Conservation (phyloP, 805 yeast species). For the Starmerella floricola region DNA sequence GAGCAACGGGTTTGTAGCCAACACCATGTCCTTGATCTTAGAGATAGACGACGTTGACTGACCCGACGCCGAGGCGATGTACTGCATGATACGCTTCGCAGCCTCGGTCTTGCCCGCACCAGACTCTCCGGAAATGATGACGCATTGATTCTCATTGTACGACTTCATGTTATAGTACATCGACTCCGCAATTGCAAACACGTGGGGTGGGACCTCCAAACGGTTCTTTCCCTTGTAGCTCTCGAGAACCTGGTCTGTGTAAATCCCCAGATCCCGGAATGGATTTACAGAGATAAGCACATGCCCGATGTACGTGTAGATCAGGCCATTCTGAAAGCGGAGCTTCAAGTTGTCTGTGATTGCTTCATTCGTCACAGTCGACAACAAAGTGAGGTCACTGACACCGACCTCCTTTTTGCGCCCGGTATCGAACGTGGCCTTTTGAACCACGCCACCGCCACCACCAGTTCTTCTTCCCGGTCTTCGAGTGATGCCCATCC, state of each 20-base stretch:
- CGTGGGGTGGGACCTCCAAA: conserved; percentile 95
- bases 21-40: conserved; percentile 88
- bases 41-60: conserved; percentile 54
- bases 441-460: conserved; percentile 53
- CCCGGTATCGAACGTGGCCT: conserved; percentile 77
- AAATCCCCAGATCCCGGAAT: conserved; percentile 89
- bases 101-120: conserved; percentile 99
- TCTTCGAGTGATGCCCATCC: conserved; percentile 68
- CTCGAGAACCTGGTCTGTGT: conserved; percentile 63
- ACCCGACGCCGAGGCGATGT: conserved; percentile 77
- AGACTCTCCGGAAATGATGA: conserved; percentile 91
- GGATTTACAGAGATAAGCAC: conserved; percentile 94
- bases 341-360: conserved; percentile 85
- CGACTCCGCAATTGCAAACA: conserved; percentile 91
- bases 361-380: conserved; percentile 80
- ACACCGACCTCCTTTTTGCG: conserved; percentile 98
- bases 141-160: conserved; percentile 90
- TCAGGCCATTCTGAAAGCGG: conserved; percentile 77
- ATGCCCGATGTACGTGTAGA: conserved; percentile 88
- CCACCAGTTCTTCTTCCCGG: conserved; percentile 50
- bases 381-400: conserved; percentile 78
- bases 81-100: conserved; percentile 95
- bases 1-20: conserved; percentile 87
- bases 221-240: conserved; percentile 84
- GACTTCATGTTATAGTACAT: conserved; percentile 94